Conservation (phyloP, 352 stramenopile genomes). For the Pythium chondricola region DNA sequence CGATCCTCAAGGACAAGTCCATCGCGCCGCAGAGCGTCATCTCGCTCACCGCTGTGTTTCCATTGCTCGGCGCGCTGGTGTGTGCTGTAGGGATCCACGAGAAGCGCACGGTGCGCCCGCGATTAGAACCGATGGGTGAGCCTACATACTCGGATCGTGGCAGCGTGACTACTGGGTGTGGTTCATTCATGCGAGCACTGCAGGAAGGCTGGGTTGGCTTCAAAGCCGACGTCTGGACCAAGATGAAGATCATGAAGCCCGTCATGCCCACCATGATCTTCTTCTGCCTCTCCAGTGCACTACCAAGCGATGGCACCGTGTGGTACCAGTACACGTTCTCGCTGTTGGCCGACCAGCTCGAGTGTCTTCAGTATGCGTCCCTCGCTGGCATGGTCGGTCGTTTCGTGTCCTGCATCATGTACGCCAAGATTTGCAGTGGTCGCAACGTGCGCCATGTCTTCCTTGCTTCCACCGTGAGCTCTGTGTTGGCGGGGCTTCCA, state of each 20-base stretch:
- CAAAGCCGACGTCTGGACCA: slow-evolving; percentile 35
- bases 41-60: slow-evolving; percentile 51
- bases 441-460: slow-evolving; percentile 69
- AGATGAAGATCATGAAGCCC: slow-evolving; percentile 40
- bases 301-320: slow-evolving; percentile 52
- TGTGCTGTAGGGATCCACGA: slow-evolving; percentile 52
- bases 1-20: slow-evolving; percentile 52
- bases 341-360: slow-evolving; percentile 41
- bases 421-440: slow-evolving; percentile 59
- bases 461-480: slow-evolving; percentile 65
- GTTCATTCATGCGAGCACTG: slow-evolving; percentile 5
- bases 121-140: slow-evolving; percentile 1
- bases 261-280: slow-evolving; percentile 71
- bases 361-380: slow-evolving; percentile 71
- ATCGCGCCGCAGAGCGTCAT: slow-evolving; percentile 50
- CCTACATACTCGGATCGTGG: not conserved
- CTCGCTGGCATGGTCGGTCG: slow-evolving; percentile 61
- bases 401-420: slow-evolving; percentile 70
- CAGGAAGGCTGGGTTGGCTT: slow-evolving; percentile 28
- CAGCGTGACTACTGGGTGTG: not conserved
- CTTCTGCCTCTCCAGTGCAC: slow-evolving; percentile 74
- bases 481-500: slow-evolving; percentile 51
- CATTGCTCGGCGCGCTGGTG: slow-evolving; percentile 38
- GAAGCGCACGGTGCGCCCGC: slow-evolving; percentile 6
- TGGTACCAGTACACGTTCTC: slow-evolving; percentile 83